Evolutionary conservation across 768 basidiomycete species (phyloP).

Genomic region (Tulasnella sp.): DNA sequence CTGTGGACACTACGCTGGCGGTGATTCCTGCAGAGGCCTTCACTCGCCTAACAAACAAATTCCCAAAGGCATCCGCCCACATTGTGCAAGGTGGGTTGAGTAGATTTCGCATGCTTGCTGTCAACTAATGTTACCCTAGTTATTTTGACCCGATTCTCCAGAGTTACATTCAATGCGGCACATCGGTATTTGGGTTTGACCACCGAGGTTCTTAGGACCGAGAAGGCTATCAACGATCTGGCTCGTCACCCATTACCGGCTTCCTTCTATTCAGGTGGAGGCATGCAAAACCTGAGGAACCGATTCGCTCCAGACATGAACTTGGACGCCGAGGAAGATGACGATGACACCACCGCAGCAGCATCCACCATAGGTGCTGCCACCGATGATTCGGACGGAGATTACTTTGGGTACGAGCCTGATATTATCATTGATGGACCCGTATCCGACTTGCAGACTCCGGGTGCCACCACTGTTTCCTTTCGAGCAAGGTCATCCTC

Average conservation of each 20-base stretch:
- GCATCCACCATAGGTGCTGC: neutral
- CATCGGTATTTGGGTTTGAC: conserved; percentile 94
- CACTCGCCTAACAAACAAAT: conserved; percentile 83
- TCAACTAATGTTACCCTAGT: conserved; percentile 34
- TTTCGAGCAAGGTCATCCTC: neutral
- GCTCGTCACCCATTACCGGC: conserved; percentile 89
- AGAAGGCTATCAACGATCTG: conserved; percentile 93
- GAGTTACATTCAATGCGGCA: conserved; percentile 95
- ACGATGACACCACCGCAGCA: conserved; percentile 5
- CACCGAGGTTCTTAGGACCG: conserved; percentile 86
- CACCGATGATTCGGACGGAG: conserved; percentile 11
- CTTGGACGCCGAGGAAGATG: conserved; percentile 6
- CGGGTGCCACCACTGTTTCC: neutral
- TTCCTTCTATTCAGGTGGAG: conserved; percentile 85
- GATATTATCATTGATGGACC: neutral
- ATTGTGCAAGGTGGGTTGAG: conserved; percentile 68
- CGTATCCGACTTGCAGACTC: no score
- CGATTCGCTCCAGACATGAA: conserved; percentile 47
- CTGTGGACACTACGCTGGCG: conserved; percentile 89
- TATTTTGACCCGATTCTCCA: conserved; percentile 87
- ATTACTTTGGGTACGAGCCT: conserved; percentile 14
- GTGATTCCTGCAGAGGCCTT: conserved; percentile 99
- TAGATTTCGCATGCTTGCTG: neutral
- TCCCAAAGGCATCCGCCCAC: conserved; percentile 91
- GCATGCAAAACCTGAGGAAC: conserved; percentile 76